phyloP scores from a whole-genome alignment of 2,329 filamentous ascomycete genomes.

The Tolypocladium amazonense region DNA sequence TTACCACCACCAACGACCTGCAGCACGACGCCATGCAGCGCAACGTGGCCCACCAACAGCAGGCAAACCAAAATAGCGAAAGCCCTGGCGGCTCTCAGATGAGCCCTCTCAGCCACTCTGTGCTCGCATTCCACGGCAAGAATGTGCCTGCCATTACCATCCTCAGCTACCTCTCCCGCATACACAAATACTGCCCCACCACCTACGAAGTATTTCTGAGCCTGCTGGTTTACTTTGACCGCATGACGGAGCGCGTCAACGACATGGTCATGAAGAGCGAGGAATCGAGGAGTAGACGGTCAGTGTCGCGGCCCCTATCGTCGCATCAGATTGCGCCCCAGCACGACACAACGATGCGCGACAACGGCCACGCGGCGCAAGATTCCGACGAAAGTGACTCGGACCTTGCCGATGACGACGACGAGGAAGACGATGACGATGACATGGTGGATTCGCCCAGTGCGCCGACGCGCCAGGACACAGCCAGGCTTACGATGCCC shows the following conservation, averaged over 20 bases:
- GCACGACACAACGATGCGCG: conserved; percentile 20
- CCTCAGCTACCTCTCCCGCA: conserved; percentile 85
- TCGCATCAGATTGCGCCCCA: conserved; percentile 1
- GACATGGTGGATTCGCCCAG: conserved; percentile 20
- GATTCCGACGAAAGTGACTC: conserved; percentile 36
- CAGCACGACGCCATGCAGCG: conserved; percentile 88
- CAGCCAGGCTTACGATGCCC: conserved; percentile 9
- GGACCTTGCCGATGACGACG: conserved; percentile 38
- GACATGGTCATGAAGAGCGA: conserved; percentile 62
- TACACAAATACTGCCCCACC: conserved; percentile 97
- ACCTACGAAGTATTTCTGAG: conserved; percentile 98
- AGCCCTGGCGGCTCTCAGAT: conserved; percentile 45
- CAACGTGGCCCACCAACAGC: conserved; percentile 47
- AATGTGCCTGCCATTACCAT: conserved; percentile 97
- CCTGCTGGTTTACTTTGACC: conserved; percentile 92
- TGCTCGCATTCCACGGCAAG: conserved; percentile 94
- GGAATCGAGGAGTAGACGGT: conserved; percentile 29
- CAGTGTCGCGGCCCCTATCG: conserved; percentile 5
- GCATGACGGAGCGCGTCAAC: conserved; percentile 96
- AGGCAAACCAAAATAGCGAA: conserved; percentile 36
- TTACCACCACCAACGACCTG: conserved; percentile 89
- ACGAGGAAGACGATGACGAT: conserved; percentile 23
- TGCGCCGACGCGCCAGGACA: conserved; percentile 12
- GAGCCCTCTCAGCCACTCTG: conserved; percentile 49
- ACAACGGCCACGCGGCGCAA: conserved; percentile 9